Base-by-base conservation (phyloP, 768 basidiomycete genomes). In the Mycena belliarum region DNA sequence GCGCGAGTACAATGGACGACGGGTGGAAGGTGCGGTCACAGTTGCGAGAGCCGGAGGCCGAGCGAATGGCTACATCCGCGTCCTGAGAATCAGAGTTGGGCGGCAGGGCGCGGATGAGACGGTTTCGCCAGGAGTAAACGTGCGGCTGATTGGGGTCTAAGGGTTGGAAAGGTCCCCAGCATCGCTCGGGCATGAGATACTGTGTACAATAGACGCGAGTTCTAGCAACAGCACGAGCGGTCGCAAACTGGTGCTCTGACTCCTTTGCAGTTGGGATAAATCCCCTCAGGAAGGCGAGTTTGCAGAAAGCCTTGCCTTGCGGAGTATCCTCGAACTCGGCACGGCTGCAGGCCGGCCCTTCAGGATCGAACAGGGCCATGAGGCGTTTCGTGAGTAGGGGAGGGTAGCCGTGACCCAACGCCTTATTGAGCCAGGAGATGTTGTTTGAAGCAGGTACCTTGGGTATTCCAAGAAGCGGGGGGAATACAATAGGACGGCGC, bases 261-360 rank as follows among this genome's bases (percentile, higher is more conserved):
- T 55, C 28, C 16, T 28, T 24, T 2, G 65, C 56, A 46, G 41
- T 7, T 4, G 76, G 68, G 16, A 72, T 71, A 48, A 81, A 79
- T 15, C 82, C 82, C 3, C 75, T 76, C 42, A 72, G 68, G 24
- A 79, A 79, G 3, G 80, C 61, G 45, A 83, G 72, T 44, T 72
- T 75, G 48, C 75, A 70, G 49, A 82, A 78, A 9, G 73, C 62
- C 18, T 75, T 69, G 16, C 72, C 72, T 26, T 73, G 66, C 8
- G 68, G 64, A 9, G 74, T 66, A n/a, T 59, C 63, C 14, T 65
- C 65, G 57, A 68, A 71, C 7, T 56, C 50, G 3, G 70, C 65
- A 40, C 60, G 41, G 38, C 53, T 55, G 32, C 41, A 61, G 4
- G 51, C 20, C 7, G 53, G 32, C 1, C 68, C 68, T 0, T 63